Evolutionary conservation across 2,329 filamentous ascomycete genomes (phyloP), one percentile per base, ranked within the genome.

Genomic region (Phaeophleospora eucalypticola): DNA sequence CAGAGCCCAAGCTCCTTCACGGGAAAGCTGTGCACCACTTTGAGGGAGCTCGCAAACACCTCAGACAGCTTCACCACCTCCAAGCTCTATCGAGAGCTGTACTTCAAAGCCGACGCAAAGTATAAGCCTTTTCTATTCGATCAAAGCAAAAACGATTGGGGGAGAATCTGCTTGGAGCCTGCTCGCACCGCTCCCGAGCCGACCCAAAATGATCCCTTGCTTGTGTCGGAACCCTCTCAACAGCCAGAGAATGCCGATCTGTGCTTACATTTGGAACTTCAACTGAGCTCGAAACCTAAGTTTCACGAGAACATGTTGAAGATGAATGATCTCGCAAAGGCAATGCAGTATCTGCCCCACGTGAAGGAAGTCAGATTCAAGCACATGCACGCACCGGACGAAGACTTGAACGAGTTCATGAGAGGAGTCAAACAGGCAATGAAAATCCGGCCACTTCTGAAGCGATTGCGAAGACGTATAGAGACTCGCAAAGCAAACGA

Each of bases 111-210:
- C 6, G 37, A 49, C 17, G 15, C 21, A 4, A 27, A 18, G 14
- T 20, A 21, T 4, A 49, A 49, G 32, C 46, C 46, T 4, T 45
- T 49, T 15, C 46, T 49, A 3, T 49, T 49, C 37, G 46, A 49
- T 33, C 42, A 45, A 33, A 49, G 46, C 18, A 33, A 21, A n/a
- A 27, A 45, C 15, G 46, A 49, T n/a, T 49, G 41, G 41, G 46
- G 46, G 1, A 39, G 42, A 20, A 41, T 49, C 14, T 41, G n/a
- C 10, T 27, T 49, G 19, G 34, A 41, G 19, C 46, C 24, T 41
- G 12, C 40, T 39, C 3, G 15, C 18, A 15, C 10, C 12, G 4
- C 12, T 17, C n/a, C 17, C 16, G 10, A 39, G 9, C 24, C 2
- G 34, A n/a, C 7, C 12, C 7, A 29, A 12, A 6, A 6, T 12